Evolutionary conservation across 208 protist genomes (phyloP).

Genomic region (Acanthamoeba divionensis): DNA sequence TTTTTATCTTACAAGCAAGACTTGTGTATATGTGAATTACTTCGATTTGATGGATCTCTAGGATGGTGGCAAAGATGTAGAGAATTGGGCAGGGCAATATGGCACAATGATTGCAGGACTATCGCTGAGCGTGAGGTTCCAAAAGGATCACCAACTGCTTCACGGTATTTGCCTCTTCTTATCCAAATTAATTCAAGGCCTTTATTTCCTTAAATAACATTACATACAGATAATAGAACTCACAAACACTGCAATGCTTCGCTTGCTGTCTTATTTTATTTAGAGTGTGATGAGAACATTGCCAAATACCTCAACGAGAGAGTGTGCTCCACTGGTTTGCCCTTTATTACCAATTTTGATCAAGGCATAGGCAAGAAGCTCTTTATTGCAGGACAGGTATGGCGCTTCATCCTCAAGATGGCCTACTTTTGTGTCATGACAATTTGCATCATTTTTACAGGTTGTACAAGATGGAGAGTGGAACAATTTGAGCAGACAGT

Average conservation of each 20-base stretch:
- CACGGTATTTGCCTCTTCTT: too few relatives aligned
- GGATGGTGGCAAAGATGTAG: constrained; percentile 47
- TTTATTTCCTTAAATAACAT: too few relatives aligned
- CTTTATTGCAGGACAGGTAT: background rate
- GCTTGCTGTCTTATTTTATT: too few relatives aligned
- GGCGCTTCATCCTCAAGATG: background rate
- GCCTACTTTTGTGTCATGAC: background rate
- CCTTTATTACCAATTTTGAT: constrained; percentile 28
- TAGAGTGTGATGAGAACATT: background rate
- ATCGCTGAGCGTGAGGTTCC: too few relatives aligned
- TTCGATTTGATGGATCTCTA: background rate
- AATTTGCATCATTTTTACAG: background rate
- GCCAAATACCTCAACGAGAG: background rate
- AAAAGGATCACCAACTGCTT: too few relatives aligned
- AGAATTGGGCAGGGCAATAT: constrained; percentile 52
- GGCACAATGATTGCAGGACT: constrained; percentile 14
- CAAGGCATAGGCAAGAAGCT: background rate
- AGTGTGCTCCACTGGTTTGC: background rate
- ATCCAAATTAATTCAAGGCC: too few relatives aligned
- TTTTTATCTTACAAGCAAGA: background rate
- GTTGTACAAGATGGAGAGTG: background rate
- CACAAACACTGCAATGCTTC: too few relatives aligned
- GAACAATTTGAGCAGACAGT: background rate
- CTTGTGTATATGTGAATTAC: background rate
- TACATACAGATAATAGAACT: too few relatives aligned